Conservation (phyloP, 2,329 filamentous ascomycete species). For the Zymoseptoria crescenta region DNA sequence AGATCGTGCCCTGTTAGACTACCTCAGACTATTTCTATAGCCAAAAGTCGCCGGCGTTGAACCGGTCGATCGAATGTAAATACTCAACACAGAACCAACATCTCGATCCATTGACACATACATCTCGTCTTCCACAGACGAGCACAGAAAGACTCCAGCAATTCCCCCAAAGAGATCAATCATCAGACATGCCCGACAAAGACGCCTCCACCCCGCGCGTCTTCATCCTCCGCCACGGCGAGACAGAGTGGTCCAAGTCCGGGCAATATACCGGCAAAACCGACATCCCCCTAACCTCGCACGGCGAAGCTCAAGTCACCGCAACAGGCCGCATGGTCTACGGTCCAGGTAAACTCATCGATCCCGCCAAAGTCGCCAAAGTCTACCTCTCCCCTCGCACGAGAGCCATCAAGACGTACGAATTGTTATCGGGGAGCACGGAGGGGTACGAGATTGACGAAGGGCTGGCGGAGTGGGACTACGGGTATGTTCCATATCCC, state of each 20-base stretch:
- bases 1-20: no score
- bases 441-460: conserved; percentile 47
- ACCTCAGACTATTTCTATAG: no score
- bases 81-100: neutral
- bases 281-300: conserved; percentile 77
- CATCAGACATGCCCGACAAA: conserved; percentile 27
- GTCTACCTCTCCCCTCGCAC: conserved; percentile 46
- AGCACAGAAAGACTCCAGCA: no score
- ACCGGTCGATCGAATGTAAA: neutral
- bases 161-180: no score
- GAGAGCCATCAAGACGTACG: conserved; percentile 43
- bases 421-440: conserved; percentile 35
- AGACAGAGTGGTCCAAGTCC: conserved; percentile 90
- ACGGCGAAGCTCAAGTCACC: conserved; percentile 60
- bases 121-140: neutral
- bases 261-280: conserved; percentile 71
- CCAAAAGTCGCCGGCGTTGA: neutral
- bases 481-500: conserved; percentile 41
- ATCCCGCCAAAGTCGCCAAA: conserved; percentile 41
- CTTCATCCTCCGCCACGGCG: conserved; percentile 81
- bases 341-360: conserved; percentile 44
- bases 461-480: conserved; percentile 77
- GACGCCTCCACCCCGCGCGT: conserved; percentile 55
- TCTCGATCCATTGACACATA: neutral
- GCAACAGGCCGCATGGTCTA: conserved; percentile 41